Evolutionary conservation across 257 asterid genomes (phyloP), one percentile per base, ranked within the genome.

Genomic region (Agastache rugosa): DNA sequence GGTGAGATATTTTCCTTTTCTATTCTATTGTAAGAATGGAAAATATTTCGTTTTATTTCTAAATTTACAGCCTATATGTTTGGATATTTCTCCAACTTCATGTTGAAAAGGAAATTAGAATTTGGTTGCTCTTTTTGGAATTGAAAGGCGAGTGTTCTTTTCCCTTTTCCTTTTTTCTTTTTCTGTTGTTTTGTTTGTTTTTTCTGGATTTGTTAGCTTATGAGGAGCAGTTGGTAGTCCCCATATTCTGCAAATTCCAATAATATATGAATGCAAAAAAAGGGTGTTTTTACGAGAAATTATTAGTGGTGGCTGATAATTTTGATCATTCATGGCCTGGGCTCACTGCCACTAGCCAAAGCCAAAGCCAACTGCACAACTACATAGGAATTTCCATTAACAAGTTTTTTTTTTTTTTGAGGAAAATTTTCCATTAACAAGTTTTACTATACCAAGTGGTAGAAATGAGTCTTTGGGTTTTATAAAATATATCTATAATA

Each of bases 241-340:
- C 87, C 63, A 73, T 42, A 73, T 72, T 72, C 67, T 76, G 74
- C 82, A 81, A 88, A 82, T 84, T 78, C 93, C 90, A 58, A 79
- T 44, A 78, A 73, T 58, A 44, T 68, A 11, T 60, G 31, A 79
- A 60, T 65, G 37, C 23, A 3, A 51, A 58, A 39, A 54, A 37
- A 6, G 50, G 37, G 56, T 19, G 35, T 54, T 39, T 73, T 73
- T 63, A 74, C 71, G 77, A 81, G 53, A 63, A 42, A 19, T 35
- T 27, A 55, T 56, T 67, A 67, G 35, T 72, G 59, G 66, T 42
- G 17, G 31, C 8, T 37, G 8, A 9, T 5, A 15, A 20, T 64
- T 42, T 41, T 48, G 71, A 55, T 39, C 75, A 20, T 34, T 68
- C 68, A 44, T 11, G 16, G 22, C 56, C 67, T 6, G 19, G 54